Conservation (phyloP, 2,329 filamentous ascomycete species). For the Cladophialophora carrionii region DNA sequence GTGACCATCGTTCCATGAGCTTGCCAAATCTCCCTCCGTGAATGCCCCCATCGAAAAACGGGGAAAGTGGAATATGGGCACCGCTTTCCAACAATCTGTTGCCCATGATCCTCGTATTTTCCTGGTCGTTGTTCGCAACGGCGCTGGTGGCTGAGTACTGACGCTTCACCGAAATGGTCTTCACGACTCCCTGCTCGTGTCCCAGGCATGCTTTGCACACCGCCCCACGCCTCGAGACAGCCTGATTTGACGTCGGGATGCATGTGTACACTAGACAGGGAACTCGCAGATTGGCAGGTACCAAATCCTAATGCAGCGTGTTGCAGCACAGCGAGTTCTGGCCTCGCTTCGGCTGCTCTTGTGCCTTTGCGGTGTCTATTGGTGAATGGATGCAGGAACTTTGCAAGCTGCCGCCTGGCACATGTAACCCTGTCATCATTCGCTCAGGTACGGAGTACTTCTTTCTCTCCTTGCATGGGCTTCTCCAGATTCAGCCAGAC, state of each 20-base stretch:
- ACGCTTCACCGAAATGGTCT: background rate
- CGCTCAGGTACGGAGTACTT: no score
- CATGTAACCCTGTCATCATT: no score
- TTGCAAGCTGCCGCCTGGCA: no score
- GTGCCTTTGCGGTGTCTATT: no score
- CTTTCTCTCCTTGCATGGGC: no score
- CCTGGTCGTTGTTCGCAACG: background rate
- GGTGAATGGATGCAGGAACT: no score
- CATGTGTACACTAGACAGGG: background rate
- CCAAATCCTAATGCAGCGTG: no score
- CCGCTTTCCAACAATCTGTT: fast-evolving
- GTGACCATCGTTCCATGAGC: background rate
- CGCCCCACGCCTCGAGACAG: background rate
- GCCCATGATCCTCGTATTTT: background rate
- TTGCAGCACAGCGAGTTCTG: no score
- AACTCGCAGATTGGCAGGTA: no score
- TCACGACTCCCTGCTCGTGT: background rate
- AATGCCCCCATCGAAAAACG: background rate
- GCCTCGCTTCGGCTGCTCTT: no score
- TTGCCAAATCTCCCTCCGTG: background rate
- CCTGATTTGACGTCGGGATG: background rate
- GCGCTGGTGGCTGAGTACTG: background rate
- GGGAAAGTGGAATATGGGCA: background rate
- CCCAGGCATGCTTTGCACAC: background rate
- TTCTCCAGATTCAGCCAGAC: no score